phyloP scores from a whole-genome alignment of 2,329 filamentous ascomycete species.

The Monosporascus sp. region DNA sequence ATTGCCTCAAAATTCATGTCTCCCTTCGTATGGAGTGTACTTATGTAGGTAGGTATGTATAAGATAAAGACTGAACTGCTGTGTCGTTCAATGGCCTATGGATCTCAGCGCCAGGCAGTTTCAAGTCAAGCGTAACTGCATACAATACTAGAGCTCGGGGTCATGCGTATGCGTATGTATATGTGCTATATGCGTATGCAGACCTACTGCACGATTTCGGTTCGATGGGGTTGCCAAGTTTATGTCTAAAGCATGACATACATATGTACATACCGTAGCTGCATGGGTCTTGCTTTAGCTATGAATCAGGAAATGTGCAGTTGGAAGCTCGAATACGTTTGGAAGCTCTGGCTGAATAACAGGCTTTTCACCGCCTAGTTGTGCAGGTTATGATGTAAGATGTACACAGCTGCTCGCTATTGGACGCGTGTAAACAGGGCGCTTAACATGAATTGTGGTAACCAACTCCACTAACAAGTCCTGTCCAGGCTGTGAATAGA shows the following conservation, averaged over 20 bases:
- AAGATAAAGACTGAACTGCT: neutral
- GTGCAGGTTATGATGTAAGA: slow-evolving; percentile 1
- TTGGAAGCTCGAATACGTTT: neutral
- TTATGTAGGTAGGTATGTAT: neutral
- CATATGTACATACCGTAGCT: neutral
- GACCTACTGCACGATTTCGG: no score
- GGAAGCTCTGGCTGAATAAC: neutral
- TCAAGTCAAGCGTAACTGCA: neutral
- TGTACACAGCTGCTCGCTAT: neutral
- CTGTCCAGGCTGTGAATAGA: neutral
- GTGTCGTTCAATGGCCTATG: neutral
- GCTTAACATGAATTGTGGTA: neutral
- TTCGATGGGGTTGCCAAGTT: neutral
- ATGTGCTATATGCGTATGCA: no score
- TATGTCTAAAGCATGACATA: neutral
- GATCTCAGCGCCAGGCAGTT: neutral
- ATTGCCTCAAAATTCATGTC: neutral
- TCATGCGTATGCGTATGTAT: no score
- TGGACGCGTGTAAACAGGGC: neutral
- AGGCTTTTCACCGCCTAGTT: neutral
- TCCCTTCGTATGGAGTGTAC: neutral
- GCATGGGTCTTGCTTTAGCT: neutral
- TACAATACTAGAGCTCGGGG: neutral
- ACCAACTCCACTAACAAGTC: neutral
- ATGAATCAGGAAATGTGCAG: neutral